Percentiles rank a stretch among this genome's conserved stretches.
These are phyloP conservation scores for Xerocomellus amylosporus DNA, from an alignment of 768 basidiomycete genomes.

Conservation along the genomic window DNA sequence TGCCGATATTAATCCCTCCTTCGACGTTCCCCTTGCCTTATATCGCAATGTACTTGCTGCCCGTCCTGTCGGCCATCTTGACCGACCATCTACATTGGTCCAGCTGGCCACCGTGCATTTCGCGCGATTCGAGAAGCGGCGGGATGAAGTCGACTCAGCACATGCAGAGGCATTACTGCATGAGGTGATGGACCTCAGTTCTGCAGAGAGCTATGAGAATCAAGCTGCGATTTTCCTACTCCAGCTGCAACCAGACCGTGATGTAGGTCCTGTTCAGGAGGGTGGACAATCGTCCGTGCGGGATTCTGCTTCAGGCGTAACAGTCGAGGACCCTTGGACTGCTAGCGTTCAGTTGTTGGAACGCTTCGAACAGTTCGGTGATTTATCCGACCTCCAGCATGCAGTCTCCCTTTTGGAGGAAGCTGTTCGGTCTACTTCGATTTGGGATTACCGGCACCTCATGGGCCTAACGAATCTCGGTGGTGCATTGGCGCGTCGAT, in stretches of 20 bases:
- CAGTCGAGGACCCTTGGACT: background rate
- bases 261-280: background rate
- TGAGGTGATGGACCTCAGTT: background rate
- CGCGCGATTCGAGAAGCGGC: background rate
- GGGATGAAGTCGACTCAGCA: background rate
- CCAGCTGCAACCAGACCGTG: background rate
- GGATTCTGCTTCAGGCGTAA: background rate
- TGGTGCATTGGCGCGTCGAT: background rate
- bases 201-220: background rate
- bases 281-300: background rate
- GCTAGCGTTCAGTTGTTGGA: background rate
- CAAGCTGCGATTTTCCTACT: background rate
- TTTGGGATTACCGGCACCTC: background rate
- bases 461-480: background rate
- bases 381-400: background rate
- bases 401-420: background rate
- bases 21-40: background rate
- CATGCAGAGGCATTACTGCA: background rate
- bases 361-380: background rate
- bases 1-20: background rate
- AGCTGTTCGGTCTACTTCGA: background rate
- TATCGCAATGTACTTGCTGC: background rate
- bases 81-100: constrained; percentile 1
- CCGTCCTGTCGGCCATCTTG: constrained; percentile 3
- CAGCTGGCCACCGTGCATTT: background rate